Percentiles rank a stretch among this genome's conserved stretches.
phyloP scores from a whole-genome alignment of 2,329 filamentous ascomycete genomes.

The Aspergillus viridinutans region DNA sequence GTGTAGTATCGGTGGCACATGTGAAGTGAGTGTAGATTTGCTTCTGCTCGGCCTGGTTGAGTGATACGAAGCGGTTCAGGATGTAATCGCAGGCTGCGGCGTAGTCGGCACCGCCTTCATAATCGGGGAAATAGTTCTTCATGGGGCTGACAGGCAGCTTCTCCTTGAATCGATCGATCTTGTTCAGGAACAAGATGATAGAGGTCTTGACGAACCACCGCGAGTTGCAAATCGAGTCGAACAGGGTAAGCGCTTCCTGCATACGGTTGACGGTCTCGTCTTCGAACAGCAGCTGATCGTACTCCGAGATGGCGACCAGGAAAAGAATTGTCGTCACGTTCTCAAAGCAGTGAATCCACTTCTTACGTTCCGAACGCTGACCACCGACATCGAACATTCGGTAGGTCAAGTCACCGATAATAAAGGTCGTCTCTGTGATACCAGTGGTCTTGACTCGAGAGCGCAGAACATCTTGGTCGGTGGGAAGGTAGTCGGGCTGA shows the following conservation, averaged over 20 bases:
- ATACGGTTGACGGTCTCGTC: conserved; percentile 86
- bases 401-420: conserved; percentile 90
- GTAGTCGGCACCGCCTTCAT: conserved; percentile 92
- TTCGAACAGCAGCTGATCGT: conserved; percentile 92
- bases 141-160: conserved; percentile 69
- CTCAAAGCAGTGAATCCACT: conserved; percentile 99
- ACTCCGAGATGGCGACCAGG: conserved; percentile 93
- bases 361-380: conserved; percentile 93
- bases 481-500: conserved; percentile 87
- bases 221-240: conserved; percentile 70
- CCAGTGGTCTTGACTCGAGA: conserved; percentile 97
- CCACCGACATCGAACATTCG: conserved; percentile 97
- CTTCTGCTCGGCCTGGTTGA: conserved; percentile 99
- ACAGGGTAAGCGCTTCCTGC: conserved; percentile 67
- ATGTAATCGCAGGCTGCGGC: conserved; percentile 97
- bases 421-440: conserved; percentile 95
- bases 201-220: conserved; percentile 69
- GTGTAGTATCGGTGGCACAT: conserved; percentile 95
- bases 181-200: conserved; percentile 70
- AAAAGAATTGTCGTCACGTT: conserved; percentile 96
- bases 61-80: conserved; percentile 92
- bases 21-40: conserved; percentile 99
- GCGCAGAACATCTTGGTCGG: conserved; percentile 89
- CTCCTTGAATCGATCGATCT: conserved; percentile 72
- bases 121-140: conserved; percentile 73